Conservation (phyloP, 768 basidiomycete species). For the Mycena crocata region DNA sequence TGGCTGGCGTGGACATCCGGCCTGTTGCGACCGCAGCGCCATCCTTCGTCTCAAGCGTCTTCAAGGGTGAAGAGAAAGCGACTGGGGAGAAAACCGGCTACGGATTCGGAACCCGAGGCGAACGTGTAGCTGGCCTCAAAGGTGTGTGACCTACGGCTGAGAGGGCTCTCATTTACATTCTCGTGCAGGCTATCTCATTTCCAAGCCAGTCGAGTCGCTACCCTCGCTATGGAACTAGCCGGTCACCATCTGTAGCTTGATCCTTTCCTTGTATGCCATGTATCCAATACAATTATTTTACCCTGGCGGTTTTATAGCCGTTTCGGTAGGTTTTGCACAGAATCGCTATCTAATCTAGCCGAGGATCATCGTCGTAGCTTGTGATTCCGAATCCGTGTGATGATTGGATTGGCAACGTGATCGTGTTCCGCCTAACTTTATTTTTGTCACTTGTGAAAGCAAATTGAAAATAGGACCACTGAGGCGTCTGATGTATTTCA, state of each 20-base stretch:
- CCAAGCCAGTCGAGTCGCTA: constrained; percentile 71
- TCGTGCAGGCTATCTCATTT: constrained; percentile 64
- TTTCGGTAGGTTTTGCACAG: too few species aligned
- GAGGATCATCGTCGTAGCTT: too few species aligned
- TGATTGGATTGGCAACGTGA: too few species aligned
- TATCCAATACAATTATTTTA: neutral
- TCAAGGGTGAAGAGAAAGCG: constrained; percentile 40
- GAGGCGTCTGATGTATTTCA: too few species aligned
- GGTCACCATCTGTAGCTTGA: constrained; percentile 32
- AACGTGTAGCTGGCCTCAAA: constrained; percentile 75
- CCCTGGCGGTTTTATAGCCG: too few species aligned
- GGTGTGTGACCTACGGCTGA: constrained; percentile 47
- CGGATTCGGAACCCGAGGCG: constrained; percentile 83
- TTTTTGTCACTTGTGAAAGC: too few species aligned
- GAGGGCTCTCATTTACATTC: constrained; percentile 7
- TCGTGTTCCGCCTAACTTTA: too few species aligned
- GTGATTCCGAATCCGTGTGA: too few species aligned
- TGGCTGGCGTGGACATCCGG: constrained; percentile 49
- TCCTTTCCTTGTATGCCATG: neutral
- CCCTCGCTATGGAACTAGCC: constrained; percentile 65
- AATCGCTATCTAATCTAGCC: too few species aligned
- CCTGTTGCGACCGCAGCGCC: constrained; percentile 48
- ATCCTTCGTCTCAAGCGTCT: constrained; percentile 51
- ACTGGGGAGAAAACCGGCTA: constrained; percentile 50
- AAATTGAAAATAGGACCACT: too few species aligned